Evolutionary conservation across 495 filamentous ascomycete genomes (phyloP).

Genomic region (Chaetomium tenue): DNA sequence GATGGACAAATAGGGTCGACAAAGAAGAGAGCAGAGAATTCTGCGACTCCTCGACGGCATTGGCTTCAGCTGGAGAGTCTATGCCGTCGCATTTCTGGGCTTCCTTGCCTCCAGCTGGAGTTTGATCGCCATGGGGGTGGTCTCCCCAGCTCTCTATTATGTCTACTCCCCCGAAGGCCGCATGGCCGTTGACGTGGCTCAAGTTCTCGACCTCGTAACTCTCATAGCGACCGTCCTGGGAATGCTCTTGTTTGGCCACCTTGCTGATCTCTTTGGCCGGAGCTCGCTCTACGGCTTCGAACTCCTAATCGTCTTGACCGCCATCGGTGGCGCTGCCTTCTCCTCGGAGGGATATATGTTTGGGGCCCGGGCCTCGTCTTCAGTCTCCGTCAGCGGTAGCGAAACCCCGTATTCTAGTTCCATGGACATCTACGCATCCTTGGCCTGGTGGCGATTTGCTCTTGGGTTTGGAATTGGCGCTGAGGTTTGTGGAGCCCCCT

Average conservation of each 20-base stretch:
- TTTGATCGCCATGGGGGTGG: background rate
- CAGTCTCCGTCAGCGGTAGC: background rate
- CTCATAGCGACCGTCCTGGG: background rate
- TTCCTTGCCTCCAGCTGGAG: constrained; percentile 1
- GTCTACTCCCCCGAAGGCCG: background rate
- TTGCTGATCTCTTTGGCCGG: background rate
- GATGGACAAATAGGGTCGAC: background rate
- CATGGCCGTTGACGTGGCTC: background rate
- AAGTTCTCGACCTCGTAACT: background rate
- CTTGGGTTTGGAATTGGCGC: constrained; percentile 3
- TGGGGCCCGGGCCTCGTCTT: too few species aligned
- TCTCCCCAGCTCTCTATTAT: background rate
- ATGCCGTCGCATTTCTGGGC: background rate
- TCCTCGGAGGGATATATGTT: background rate
- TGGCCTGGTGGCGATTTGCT: constrained; percentile 9
- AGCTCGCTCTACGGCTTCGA: constrained; percentile 3
- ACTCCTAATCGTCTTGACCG: constrained; percentile 1
- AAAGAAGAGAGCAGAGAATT: background rate
- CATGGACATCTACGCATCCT: constrained; percentile 7
- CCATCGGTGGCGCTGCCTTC: constrained; percentile 4
- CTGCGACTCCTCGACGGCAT: background rate
- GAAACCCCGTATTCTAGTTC: background rate
- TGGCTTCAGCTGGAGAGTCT: constrained; percentile 5
- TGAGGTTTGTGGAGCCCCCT: background rate
- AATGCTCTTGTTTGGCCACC: constrained; percentile 3